Base-by-base conservation (phyloP, 768 basidiomycete species). In the Royoungia palumana region DNA sequence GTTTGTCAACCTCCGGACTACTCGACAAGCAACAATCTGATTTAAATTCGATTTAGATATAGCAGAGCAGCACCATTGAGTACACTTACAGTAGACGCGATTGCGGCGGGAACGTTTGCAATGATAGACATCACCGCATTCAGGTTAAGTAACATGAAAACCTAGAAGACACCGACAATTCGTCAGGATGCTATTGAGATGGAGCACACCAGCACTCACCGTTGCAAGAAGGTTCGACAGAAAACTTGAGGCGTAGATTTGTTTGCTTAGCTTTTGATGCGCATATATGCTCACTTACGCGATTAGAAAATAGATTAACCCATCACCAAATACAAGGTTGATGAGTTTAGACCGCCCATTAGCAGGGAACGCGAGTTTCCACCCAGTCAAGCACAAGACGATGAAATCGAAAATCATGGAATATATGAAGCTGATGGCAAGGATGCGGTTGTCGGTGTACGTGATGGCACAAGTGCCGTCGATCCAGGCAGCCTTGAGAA, bases 91-190 rank as follows among this genome's bases (percentile, higher is more conserved):
- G 84, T 86, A 35, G 82, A 82, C 4, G 79, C 76, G 50, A 86
- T 78, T 16, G 83, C 83, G 28, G 85, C 83, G 4, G 85, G 85
- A 36, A 87, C 83, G 55, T 87, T 87, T 39, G 78, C 80, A 45
- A 87, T 82, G 63, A 87, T 80, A 27, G 81, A 82, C 82, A 85
- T 83, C 47, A 85, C 77, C n/a, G 80, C 72, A 55, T 85, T 86
- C 44, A 85, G 69, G 65, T 87, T 74, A 14, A 87, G 66, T 35
- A 86, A 64, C 82, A 85, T 84, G 66, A 85, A 84, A 47, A 73
- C 65, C 72, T 75, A 49, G 13, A 24, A 41, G 22, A 21, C 22
- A 14, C 0, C 28, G 17, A 27, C 5, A 7, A 17, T 45, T 39
- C 14, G 39, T 45, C 20, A 48, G 49, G 22, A 56, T 45, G 40